Evolutionary conservation across 2,329 filamentous ascomycete genomes (phyloP), one percentile per base, ranked within the genome.

Genomic region (Ophiostoma fasciatum): DNA sequence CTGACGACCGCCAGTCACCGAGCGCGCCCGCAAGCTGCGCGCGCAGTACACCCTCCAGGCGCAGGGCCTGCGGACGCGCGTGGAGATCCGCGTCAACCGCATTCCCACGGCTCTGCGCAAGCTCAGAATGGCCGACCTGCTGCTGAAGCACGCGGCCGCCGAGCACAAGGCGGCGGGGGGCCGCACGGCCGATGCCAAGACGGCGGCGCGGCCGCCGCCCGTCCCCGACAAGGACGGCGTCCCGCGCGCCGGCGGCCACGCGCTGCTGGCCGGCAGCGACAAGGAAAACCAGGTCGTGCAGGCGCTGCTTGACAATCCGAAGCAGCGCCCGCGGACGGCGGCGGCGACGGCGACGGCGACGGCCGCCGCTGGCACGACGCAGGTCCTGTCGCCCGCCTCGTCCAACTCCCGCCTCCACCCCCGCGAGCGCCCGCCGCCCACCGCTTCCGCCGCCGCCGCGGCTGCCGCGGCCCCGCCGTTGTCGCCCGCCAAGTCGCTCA

Each of bases 71-170:
- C 74, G 81, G 42, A 78, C 84, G 41, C 78, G 88, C 42, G 78
- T 98, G 35, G 87, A 94, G 57, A 81, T 93, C 60, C 82, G 90
- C 58, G 71, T 96, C 55, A 94, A 94, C 53, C 78, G 90, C 36
- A 90, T 96, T 35, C 90, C 90, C 7, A 71, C 74, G 48, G 69
- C 77, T 13, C 61, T 94, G 44, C 77, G 88, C 41, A 82, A 79
- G 50, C 68, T 74, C 42, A 92, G 74, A 39, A 88, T 98, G 68
- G 75, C 76, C 38, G 87, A 94, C 30, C 64, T 96, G 8, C 54
- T 87, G 11, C 51, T 58, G 33, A 72, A 63, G 45, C 61, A 61
- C 45, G 40, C 48, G 12, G 40, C 57, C n/a, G 58, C 63, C 21
- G 57, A 66, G 37, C 60, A 63, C 35, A 55, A 59, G 39, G 50